Percentiles rank a stretch among this genome's conserved stretches.
Conservation (phyloP, 768 basidiomycete genomes). For the Mycena metata region DNA sequence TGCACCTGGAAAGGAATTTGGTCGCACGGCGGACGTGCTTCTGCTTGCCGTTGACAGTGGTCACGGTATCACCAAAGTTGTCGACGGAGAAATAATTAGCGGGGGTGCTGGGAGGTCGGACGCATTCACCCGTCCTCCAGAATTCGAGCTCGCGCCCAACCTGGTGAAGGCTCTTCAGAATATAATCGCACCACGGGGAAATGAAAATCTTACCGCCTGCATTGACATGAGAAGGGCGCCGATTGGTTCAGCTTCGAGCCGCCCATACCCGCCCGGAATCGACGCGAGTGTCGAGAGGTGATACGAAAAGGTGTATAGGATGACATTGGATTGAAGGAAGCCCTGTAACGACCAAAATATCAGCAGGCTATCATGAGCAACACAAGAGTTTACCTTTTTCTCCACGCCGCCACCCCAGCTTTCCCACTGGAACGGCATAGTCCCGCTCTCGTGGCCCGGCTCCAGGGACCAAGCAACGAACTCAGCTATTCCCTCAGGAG, state of each 20-base stretch:
- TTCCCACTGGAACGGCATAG: conserved; percentile 7
- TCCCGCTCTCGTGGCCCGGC: neutral
- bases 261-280: neutral
- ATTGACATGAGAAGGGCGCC: neutral
- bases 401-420: neutral
- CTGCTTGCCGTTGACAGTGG: neutral
- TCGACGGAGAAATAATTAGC: neutral
- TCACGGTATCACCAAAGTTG: neutral
- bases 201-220: neutral
- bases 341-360: too few relatives aligned
- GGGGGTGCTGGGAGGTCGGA: neutral
- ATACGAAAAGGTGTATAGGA: conserved; percentile 9
- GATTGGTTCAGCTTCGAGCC: neutral
- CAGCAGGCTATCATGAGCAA: neutral
- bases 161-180: neutral
- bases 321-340: conserved; percentile 1
- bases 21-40: conserved; percentile 6
- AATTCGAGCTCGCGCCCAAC: conserved; percentile 8
- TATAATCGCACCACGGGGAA: neutral
- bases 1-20: neutral
- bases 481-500: neutral
- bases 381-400: neutral
- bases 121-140: neutral
- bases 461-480: conserved; percentile 9
- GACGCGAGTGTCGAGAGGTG: neutral